phyloP scores from a whole-genome alignment of 352 stramenopile genomes.

The Globisporangium cederbergense region DNA sequence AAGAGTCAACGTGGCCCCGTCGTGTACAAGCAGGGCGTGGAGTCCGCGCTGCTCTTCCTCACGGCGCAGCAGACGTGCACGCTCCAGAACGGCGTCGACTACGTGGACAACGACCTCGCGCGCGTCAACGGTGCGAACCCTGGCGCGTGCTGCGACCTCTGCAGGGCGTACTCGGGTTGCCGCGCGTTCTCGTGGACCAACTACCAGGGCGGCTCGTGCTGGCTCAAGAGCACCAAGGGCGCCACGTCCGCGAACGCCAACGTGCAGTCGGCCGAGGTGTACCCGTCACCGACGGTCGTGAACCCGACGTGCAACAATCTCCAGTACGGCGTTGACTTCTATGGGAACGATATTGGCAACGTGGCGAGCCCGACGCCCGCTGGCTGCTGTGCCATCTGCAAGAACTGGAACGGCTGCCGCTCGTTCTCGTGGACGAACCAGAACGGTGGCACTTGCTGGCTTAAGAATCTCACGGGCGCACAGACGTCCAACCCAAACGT shows the following conservation, averaged over 20 bases:
- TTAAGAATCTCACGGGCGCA: constrained; percentile 30
- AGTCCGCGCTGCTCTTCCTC: constrained; percentile 16
- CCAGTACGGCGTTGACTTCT: constrained; percentile 6
- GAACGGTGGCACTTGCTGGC: constrained; percentile 48
- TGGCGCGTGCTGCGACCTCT: constrained; percentile 19
- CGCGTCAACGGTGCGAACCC: neutral
- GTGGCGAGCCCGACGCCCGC: constrained; percentile 7
- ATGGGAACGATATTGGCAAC: constrained; percentile 17
- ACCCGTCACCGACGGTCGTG: neutral
- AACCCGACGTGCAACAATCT: neutral
- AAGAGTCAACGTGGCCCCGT: constrained; percentile 38
- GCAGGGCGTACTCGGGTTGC: constrained; percentile 20
- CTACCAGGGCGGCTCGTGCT: constrained; percentile 47
- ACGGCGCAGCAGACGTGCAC: constrained; percentile 21
- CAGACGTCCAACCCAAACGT: neutral
- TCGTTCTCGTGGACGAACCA: constrained; percentile 50
- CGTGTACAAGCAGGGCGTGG: constrained; percentile 9
- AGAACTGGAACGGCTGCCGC: neutral
- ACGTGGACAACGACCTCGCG: constrained; percentile 17
- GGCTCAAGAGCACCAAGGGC: constrained; percentile 49
- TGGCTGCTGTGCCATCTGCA: constrained; percentile 17
- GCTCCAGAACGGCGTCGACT: constrained; percentile 28
- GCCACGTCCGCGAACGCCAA: neutral
- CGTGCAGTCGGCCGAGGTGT: constrained; percentile 12
- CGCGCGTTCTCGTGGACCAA: constrained; percentile 45